phyloP scores from a whole-genome alignment of 495 filamentous ascomycete genomes.

The Geopyxis carbonaria region DNA sequence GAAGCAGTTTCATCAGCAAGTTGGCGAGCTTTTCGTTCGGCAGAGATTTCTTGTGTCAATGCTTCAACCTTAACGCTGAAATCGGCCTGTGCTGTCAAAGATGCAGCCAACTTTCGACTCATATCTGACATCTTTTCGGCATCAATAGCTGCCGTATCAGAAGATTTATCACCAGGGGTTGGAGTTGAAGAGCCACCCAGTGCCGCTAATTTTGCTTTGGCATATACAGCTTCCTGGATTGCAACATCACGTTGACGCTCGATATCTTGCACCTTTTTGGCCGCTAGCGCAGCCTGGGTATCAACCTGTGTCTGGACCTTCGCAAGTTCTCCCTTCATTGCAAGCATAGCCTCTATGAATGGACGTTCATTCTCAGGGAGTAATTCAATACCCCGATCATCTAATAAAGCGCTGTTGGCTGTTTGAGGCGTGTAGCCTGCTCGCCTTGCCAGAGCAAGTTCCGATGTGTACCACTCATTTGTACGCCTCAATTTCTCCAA shows the following conservation, averaged over 20 bases:
- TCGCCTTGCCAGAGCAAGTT: conserved; percentile 75
- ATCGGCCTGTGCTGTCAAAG: conserved; percentile 60
- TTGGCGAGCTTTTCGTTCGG: conserved; percentile 61
- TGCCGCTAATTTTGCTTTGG: conserved; percentile 79
- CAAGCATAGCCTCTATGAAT: conserved; percentile 78
- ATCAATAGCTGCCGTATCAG: conserved; percentile 23
- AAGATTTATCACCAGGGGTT: conserved; percentile 12
- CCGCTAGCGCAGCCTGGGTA: conserved; percentile 64
- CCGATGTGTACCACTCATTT: conserved; percentile 94
- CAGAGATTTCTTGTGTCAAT: conserved; percentile 50
- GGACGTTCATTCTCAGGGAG: conserved; percentile 84
- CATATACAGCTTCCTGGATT: conserved; percentile 81
- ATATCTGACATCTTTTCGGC: conserved; percentile 43
- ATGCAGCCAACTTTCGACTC: conserved; percentile 60
- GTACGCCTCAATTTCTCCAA: conserved; percentile 63
- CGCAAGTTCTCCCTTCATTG: conserved; percentile 69
- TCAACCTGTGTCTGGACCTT: conserved; percentile 77
- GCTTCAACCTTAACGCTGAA: conserved; percentile 52
- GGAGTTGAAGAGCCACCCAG: conserved; percentile 16
- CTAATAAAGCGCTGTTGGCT: conserved; percentile 54
- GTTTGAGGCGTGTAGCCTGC: conserved; percentile 65
- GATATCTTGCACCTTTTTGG: conserved; percentile 75
- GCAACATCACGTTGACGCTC: conserved; percentile 87
- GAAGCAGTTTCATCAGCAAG: conserved; percentile 77
- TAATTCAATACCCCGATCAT: conserved; percentile 54